Conservation (phyloP, 2,329 filamentous ascomycete species). For the Bipolaris zeicola region DNA sequence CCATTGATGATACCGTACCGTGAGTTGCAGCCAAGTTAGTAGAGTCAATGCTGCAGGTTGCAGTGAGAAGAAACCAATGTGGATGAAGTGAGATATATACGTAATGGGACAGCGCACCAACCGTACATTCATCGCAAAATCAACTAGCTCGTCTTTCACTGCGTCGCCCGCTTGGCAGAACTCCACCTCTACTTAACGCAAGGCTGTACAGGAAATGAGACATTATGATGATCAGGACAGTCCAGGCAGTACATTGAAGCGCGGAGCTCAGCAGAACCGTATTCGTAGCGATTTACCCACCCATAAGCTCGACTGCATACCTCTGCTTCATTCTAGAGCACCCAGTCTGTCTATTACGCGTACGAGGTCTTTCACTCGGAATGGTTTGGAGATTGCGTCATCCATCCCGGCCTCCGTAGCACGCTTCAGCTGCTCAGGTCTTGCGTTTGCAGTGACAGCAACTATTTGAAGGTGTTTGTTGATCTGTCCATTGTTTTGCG, state of each 20-base stretch:
- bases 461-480: slow-evolving; percentile 28
- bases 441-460: slow-evolving; percentile 37
- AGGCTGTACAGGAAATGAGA: neutral
- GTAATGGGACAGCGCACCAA: neutral
- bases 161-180: too few relatives aligned
- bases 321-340: neutral
- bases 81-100: neutral
- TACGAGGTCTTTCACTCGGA: slow-evolving; percentile 1
- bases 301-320: neutral
- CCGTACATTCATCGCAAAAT: neutral
- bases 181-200: neutral
- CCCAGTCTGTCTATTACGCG: slow-evolving; percentile 2
- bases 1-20: neutral
- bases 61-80: neutral
- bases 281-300: neutral
- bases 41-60: neutral
- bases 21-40: neutral
- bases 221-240: neutral
- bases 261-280: neutral
- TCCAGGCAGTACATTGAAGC: neutral
- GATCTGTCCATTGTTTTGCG: slow-evolving; percentile 16
- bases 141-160: neutral
- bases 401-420: slow-evolving; percentile 8
- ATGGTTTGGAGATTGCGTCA: slow-evolving; percentile 7
- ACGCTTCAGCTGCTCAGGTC: slow-evolving; percentile 30